These are phyloP conservation scores for Mycena maculata DNA, from an alignment of 768 basidiomycete genomes.

Conservation along the genomic window DNA sequence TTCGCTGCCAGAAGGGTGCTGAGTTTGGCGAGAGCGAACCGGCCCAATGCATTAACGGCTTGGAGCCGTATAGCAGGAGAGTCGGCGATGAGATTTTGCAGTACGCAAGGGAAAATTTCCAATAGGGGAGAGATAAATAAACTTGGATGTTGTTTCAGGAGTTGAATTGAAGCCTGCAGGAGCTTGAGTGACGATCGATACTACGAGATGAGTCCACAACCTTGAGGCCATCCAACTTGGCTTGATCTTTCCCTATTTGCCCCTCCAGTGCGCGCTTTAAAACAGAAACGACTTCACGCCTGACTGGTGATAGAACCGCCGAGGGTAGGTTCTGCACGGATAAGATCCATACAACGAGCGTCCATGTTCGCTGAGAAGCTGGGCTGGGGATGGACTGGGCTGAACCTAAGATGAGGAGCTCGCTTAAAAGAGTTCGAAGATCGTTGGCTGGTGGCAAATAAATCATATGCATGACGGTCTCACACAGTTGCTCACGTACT, in stretches of 20 bases:
- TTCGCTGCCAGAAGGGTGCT: constrained; percentile 21
- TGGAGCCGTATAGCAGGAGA: constrained; percentile 53
- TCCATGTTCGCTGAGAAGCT: constrained; percentile 57
- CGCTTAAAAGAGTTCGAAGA: constrained; percentile 56
- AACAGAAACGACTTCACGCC: constrained; percentile 45
- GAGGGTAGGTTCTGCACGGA: constrained; percentile 61
- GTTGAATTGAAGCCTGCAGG: constrained; percentile 47
- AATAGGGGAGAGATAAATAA: constrained; percentile 62
- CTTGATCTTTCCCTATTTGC: constrained; percentile 33
- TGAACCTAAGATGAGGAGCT: constrained; percentile 56
- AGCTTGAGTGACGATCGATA: neutral
- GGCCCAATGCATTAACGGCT: constrained; percentile 68
- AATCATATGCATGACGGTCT: constrained; percentile 16
- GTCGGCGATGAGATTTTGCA: constrained; percentile 45
- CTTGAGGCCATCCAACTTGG: constrained; percentile 43
- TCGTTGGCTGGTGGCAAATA: constrained; percentile 50
- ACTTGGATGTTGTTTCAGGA: constrained; percentile 54
- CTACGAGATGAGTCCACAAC: constrained; percentile 32
- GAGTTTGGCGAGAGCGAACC: constrained; percentile 60
- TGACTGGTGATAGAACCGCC: constrained; percentile 48
- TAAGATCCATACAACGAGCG: constrained; percentile 63
- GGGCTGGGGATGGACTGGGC: constrained; percentile 48
- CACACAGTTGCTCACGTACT: constrained; percentile 51
- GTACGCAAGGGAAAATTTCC: constrained; percentile 56
- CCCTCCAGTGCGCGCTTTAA: constrained; percentile 51